A percentile compares a stretch with the other conserved stretches of the same genome.
phyloP scores from a whole-genome alignment of 2,329 filamentous ascomycete genomes.

The Ophiostoma sp. region DNA sequence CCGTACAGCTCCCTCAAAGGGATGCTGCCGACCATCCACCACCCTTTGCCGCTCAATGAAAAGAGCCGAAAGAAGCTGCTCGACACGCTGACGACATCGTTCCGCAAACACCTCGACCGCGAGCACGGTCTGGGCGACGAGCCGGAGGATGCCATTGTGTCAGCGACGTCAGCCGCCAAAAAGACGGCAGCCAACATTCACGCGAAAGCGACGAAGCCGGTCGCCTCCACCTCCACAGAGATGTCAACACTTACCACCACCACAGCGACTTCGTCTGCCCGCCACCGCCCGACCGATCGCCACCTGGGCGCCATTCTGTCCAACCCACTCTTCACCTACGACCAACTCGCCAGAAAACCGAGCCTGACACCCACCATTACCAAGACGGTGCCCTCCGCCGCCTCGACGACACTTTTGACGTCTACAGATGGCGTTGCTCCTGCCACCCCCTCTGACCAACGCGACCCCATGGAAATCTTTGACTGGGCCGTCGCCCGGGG shows the following conservation, averaged over 20 bases:
- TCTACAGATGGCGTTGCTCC: neutral
- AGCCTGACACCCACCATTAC: neutral
- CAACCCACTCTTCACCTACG: conserved; percentile 55
- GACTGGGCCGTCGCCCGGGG: conserved; percentile 56
- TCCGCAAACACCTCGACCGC: conserved; percentile 58
- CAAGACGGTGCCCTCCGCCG: neutral
- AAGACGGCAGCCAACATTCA: neutral
- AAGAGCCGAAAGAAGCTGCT: conserved; percentile 57
- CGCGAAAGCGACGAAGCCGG: neutral
- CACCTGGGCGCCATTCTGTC: conserved; percentile 59
- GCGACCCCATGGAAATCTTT: conserved; percentile 56
- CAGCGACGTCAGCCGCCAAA: neutral
- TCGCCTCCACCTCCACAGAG: neutral
- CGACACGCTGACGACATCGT: conserved; percentile 57
- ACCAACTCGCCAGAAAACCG: conserved; percentile 27
- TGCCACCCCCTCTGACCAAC: conserved; percentile 27
- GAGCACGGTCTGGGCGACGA: conserved; percentile 53
- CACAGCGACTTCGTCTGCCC: neutral
- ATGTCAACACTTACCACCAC: conserved; percentile 2
- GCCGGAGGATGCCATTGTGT: conserved; percentile 29
- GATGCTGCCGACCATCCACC: conserved; percentile 50
- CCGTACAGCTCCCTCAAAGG: conserved; percentile 43
- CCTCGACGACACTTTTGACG: neutral
- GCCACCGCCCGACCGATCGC: conserved; percentile 45
- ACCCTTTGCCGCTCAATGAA: conserved; percentile 52